These are phyloP conservation scores for Talaromyces sp. DNA, from an alignment of 2,329 filamentous ascomycete genomes.

Conservation along the genomic window DNA sequence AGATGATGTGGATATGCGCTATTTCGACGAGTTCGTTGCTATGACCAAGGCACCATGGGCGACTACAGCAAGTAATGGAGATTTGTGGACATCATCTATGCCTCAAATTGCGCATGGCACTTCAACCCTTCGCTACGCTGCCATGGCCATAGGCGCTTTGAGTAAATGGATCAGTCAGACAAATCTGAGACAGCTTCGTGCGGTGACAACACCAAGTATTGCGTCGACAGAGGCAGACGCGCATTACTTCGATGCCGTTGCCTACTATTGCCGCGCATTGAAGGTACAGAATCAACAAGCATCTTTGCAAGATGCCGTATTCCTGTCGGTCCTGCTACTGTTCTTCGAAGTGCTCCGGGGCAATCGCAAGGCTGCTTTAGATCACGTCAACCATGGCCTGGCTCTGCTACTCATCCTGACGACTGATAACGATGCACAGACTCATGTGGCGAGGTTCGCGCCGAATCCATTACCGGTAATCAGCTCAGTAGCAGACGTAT, in stretches of 20 bases:
- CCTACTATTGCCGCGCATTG: slow-evolving; percentile 10
- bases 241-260: slow-evolving; percentile 12
- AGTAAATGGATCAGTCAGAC: slow-evolving; percentile 11
- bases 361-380: slow-evolving; percentile 8
- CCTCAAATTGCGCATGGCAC: slow-evolving; percentile 5
- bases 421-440: not conserved
- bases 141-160: slow-evolving; percentile 11
- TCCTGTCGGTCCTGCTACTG: slow-evolving; percentile 6
- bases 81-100: slow-evolving; percentile 9
- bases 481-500: slow-evolving; percentile 14
- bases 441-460: slow-evolving; percentile 1
- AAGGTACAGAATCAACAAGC: slow-evolving; percentile 9
- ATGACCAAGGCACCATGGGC: slow-evolving; percentile 5
- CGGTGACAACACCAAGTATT: not conserved
- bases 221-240: slow-evolving; percentile 5
- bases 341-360: slow-evolving; percentile 11
- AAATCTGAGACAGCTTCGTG: not conserved
- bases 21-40: slow-evolving; percentile 2
- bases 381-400: slow-evolving; percentile 12
- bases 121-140: slow-evolving; percentile 8
- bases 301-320: slow-evolving; percentile 10
- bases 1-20: not conserved
- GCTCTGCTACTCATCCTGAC: slow-evolving; percentile 12
- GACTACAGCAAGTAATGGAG: slow-evolving; percentile 3
- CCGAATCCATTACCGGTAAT: slow-evolving; percentile 2